phyloP scores from a whole-genome alignment of 768 basidiomycete species.

The Lactifluus pinguis region DNA sequence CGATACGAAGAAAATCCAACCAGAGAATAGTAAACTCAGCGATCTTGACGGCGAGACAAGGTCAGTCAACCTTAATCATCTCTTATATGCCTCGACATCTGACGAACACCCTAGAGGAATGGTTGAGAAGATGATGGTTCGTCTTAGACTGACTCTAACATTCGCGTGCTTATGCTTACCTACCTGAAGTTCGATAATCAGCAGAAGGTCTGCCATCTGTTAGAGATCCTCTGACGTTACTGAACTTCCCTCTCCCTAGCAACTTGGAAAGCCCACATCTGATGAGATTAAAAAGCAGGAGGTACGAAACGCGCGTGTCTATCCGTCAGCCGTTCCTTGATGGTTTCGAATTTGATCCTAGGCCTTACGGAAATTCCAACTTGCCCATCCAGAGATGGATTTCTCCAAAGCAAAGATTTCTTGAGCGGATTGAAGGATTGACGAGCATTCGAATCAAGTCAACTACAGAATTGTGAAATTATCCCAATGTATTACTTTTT shows the following conservation, averaged over 20 bases:
- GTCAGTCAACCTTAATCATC: conserved; percentile 28
- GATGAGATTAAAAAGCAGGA: conserved; percentile 92
- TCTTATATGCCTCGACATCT: not conserved
- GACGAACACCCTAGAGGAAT: conserved; percentile 52
- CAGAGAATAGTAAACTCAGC: conserved; percentile 89
- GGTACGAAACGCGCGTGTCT: conserved; percentile 29
- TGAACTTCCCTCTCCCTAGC: conserved; percentile 35
- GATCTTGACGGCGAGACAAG: conserved; percentile 95
- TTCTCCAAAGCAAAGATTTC: conserved; percentile 89
- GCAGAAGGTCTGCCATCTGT: conserved; percentile 44
- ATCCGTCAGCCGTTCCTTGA: not conserved
- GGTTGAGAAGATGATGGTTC: conserved; percentile 99
- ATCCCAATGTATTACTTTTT: not conserved
- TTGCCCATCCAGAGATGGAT: conserved; percentile 86
- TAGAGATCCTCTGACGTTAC: not conserved
- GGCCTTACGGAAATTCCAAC: conserved; percentile 86
- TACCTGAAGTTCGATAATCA: conserved; percentile 61
- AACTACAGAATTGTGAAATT: not conserved
- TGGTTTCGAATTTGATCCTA: conserved; percentile 24
- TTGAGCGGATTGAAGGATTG: conserved; percentile 25
- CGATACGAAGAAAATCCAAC: conserved; percentile 92
- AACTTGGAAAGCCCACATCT: conserved; percentile 93
- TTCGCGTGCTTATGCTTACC: not conserved
- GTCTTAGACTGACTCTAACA: conserved; percentile 23
- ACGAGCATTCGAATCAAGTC: not conserved